These are phyloP conservation scores for Clarireedia monteithiana DNA, from an alignment of 2,329 filamentous ascomycete genomes.

Conservation along the genomic window DNA sequence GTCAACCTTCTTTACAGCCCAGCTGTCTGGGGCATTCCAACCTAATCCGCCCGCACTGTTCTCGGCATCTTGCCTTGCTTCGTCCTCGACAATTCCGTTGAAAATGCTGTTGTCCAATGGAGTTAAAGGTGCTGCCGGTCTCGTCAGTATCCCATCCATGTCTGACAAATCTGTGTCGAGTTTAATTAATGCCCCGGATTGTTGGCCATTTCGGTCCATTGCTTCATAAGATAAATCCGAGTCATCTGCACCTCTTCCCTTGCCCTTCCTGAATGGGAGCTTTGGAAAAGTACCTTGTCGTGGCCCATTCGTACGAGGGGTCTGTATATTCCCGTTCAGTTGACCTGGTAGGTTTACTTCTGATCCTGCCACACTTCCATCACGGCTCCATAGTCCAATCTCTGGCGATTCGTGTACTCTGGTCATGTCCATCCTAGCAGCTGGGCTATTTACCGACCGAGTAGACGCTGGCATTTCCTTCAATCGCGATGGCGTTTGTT, in stretches of 20 bases:
- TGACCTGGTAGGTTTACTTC: constrained; percentile 19
- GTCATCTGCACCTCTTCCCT: constrained; percentile 42
- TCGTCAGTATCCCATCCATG: constrained; percentile 84
- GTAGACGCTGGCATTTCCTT: constrained; percentile 44
- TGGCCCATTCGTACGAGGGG: constrained; percentile 7
- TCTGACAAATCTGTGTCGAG: constrained; percentile 84
- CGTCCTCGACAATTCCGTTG: constrained; percentile 35
- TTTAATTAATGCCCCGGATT: constrained; percentile 52
- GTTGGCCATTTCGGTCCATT: constrained; percentile 14
- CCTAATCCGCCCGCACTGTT: constrained; percentile 37
- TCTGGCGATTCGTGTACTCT: constrained; percentile 22
- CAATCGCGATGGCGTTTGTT: constrained; percentile 39
- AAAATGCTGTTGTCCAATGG: constrained; percentile 56
- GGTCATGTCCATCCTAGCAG: constrained; percentile 14
- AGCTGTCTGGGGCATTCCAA: constrained; percentile 95
- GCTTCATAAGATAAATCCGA: constrained; percentile 42
- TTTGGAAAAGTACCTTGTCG: constrained; percentile 37
- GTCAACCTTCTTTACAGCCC: constrained; percentile 73
- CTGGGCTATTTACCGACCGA: constrained; percentile 39
- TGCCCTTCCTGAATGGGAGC: constrained; percentile 54
- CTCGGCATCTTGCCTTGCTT: constrained; percentile 29
- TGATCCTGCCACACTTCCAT: constrained; percentile 24
- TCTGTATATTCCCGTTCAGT: constrained; percentile 18
- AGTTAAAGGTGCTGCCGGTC: constrained; percentile 59
- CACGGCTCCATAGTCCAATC: constrained; percentile 24